A percentile compares a stretch with the other conserved stretches of the same genome.
These are phyloP conservation scores for Calendula officinalis DNA, from an alignment of 129 eudicot genomes.

Conservation along the genomic window DNA sequence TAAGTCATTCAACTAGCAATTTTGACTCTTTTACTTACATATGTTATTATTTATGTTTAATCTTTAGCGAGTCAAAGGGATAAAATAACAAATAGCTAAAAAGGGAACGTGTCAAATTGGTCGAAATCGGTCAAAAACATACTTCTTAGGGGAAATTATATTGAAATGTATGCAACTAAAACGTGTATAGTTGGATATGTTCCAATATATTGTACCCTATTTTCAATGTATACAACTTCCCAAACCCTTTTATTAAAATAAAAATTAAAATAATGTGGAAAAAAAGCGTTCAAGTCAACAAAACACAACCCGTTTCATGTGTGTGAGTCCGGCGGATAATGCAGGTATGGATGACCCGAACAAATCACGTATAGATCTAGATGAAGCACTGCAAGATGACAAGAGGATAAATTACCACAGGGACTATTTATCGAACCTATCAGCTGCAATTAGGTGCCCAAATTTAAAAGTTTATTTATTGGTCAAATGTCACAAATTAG, in stretches of 20 bases:
- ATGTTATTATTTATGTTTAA: not conserved
- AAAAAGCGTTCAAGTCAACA: not conserved
- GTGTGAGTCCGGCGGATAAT: not conserved
- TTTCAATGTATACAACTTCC: not conserved
- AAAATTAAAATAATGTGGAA: too few relatives aligned
- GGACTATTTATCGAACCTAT: conserved; percentile 82
- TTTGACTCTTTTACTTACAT: conserved; percentile 9
- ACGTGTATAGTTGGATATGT: too few relatives aligned
- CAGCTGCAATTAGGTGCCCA: conserved; percentile 83
- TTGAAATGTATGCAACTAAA: too few relatives aligned
- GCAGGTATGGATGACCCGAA: conserved; percentile 92
- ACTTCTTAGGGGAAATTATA: too few relatives aligned
- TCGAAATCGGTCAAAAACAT: too few relatives aligned
- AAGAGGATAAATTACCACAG: conserved; percentile 78
- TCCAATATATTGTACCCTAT: not conserved
- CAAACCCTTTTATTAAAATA: not conserved
- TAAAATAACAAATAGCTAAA: not conserved
- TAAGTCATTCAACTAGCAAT: conserved; percentile 19
- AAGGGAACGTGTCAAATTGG: not conserved
- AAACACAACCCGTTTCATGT: not conserved
- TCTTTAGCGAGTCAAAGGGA: not conserved
- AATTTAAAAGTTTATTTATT: not conserved
- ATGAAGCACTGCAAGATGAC: conserved; percentile 71
- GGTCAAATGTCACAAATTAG: too few relatives aligned
- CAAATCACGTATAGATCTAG: conserved; percentile 36